Evolutionary conservation across 176 grass and related monocot genomes (phyloP).

Genomic region (Aegilops speltoides): DNA sequence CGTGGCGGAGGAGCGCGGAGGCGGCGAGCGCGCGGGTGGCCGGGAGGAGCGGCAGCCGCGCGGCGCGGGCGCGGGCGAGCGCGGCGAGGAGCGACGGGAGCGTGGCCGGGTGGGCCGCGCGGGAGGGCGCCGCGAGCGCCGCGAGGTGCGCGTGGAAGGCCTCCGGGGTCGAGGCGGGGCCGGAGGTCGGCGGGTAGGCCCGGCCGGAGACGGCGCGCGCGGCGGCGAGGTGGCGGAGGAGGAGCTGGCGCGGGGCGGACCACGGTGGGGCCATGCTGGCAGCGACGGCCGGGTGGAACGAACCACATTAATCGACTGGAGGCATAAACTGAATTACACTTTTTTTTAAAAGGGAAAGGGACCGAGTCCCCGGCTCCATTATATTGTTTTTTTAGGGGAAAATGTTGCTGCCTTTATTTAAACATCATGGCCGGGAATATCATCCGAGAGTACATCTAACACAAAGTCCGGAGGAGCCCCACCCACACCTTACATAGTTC

Average conservation of each 20-base stretch:
- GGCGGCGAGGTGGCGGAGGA: slow-evolving; percentile 21
- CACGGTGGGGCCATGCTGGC: neutral
- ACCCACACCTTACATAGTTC: too few species aligned
- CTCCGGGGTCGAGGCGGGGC: neutral
- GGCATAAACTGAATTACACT: neutral
- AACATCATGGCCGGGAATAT: too few species aligned
- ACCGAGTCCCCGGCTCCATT: too few species aligned
- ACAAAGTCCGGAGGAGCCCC: too few species aligned
- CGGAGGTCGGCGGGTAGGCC: neutral
- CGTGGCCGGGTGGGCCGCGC: neutral
- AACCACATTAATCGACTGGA: neutral
- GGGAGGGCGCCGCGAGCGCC: slow-evolving; percentile 18
- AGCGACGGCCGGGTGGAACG: neutral
- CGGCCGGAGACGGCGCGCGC: slow-evolving; percentile 12
- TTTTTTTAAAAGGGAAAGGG: too few species aligned
- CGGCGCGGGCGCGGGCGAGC: slow-evolving; percentile 23
- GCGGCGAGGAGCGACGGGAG: slow-evolving; percentile 26
- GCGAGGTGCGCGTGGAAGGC: slow-evolving; percentile 19
- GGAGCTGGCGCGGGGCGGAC: neutral
- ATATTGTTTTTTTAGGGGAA: too few species aligned
- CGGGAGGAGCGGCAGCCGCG: slow-evolving; percentile 21
- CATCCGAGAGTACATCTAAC: too few species aligned
- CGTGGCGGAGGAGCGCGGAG: slow-evolving; percentile 44
- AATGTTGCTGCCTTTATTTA: too few species aligned
- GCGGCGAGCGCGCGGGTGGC: slow-evolving; percentile 23